Base-by-base conservation (phyloP, 2,329 filamentous ascomycete genomes). In the Xylariales sp. region DNA sequence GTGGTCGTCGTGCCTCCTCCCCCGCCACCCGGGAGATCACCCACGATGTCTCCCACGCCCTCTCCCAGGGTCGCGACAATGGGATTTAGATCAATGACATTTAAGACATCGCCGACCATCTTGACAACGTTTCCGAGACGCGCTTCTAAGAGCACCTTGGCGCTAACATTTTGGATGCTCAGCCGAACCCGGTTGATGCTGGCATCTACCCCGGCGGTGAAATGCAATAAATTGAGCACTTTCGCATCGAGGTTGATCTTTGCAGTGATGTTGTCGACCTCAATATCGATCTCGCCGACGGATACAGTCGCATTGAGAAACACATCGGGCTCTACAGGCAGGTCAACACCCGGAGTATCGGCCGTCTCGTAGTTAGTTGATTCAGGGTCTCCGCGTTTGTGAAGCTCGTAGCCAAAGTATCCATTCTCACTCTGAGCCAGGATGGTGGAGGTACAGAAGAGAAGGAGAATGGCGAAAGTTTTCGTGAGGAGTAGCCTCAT, bases 211-310 rank as follows among this genome's bases (percentile, higher is more conserved):
- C 87, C 88, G 1, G 88, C 88, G 71, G 85, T 88, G 81, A 90
- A 89, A 64, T 84, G 80, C 52, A 90, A 83, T 52, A 90, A 81
- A 68, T 84, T 82, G 48, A 89, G 81, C 9, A 89, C 86, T 75
- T 88, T 84, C 5, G 86, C 86, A 68, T 88, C 85, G 39, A 89
- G 81, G 74, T 88, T 89, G 76, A 88, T 83, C 74, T 88, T 87
- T 60, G 87, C 87, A 0, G 85, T 87, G 63, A 89, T 81, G 73
- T 89, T 89, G 67, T 86, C 80, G 12, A 89, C 87, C 56, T 84
- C 81, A 64, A 90, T 83, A 75, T 83, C 81, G 78, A 90, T 89
- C 74, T 86, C 83, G 69, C 86, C 84, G 7, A 90, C 86, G 60
- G 81, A 82, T 0, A 89, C 83, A 1, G 82, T 84, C 8, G 87